Evolutionary conservation across 2,329 filamentous ascomycete species (phyloP).

Genomic region (Dactylonectria macrodidyma): DNA sequence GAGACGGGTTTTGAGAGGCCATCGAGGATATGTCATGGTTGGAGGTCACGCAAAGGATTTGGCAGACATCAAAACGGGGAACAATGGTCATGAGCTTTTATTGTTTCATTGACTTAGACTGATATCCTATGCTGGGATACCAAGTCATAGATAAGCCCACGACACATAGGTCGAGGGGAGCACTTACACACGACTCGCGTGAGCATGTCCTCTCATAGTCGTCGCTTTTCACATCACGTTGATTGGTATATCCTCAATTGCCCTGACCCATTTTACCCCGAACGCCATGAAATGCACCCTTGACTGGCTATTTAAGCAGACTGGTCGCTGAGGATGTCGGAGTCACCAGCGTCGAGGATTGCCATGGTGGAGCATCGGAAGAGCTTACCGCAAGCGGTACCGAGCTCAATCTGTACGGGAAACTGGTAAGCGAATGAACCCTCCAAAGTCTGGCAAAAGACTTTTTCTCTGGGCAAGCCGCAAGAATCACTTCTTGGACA

Average conservation of each 20-base stretch:
- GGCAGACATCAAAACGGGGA: slow-evolving; percentile 43
- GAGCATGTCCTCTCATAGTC: slow-evolving; percentile 46
- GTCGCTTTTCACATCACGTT: slow-evolving; percentile 52
- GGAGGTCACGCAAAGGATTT: neutral
- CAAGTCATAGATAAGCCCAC: slow-evolving; percentile 45
- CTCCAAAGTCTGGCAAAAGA: slow-evolving; percentile 88
- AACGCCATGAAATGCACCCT: slow-evolving; percentile 60
- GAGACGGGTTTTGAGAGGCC: neutral
- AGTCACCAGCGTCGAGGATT: slow-evolving; percentile 97
- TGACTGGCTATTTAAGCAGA: slow-evolving; percentile 65
- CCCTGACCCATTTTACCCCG: slow-evolving; percentile 56
- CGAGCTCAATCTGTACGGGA: slow-evolving; percentile 88
- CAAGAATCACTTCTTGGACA: slow-evolving; percentile 48
- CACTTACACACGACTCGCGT: slow-evolving; percentile 32
- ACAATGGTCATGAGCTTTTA: slow-evolving; percentile 55
- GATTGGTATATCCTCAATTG: slow-evolving; percentile 57
- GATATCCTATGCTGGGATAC: slow-evolving; percentile 37
- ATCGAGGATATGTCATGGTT: neutral
- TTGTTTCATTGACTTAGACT: slow-evolving; percentile 53
- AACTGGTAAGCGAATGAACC: slow-evolving; percentile 77
- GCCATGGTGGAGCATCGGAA: slow-evolving; percentile 99
- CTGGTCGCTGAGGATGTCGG: slow-evolving; percentile 92
- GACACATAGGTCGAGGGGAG: slow-evolving; percentile 46
- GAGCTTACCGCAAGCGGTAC: slow-evolving; percentile 98
- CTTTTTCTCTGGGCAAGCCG: slow-evolving; percentile 91